Base-by-base conservation (phyloP, 148 eudicot genomes). In the Dysphania ambrosioides region DNA sequence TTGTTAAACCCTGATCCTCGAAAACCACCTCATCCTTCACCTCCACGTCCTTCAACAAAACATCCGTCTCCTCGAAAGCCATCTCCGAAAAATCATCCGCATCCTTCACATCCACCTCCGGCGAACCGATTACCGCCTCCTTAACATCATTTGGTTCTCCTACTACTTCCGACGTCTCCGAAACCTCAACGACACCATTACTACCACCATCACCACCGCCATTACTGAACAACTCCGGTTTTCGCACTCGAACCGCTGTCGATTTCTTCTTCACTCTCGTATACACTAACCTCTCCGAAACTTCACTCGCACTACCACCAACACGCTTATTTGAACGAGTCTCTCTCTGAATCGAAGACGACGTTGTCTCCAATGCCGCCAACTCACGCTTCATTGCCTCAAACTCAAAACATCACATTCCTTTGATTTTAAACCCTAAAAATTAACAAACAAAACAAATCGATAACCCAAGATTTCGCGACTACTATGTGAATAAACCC, bases 311-410 rank as follows among this genome's bases (percentile, higher is more conserved):
- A n/a, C n/a, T 2, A 47, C 59, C 77, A 56, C 68, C 74, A 44
- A 58, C 64, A 67, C 65, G 64, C 66, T 71, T 61, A 77, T 68
- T 77, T 38, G 74, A 72, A 49, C 80, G 75, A 60, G 83, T 72
- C 51, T 49, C 68, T 30, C 79, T 55, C 10, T 66, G 73, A 70
- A 29, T 36, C 67, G 27, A 16, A 55, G 67, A 64, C 42, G 80
- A 76, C 16, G 19, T 4, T 57, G 35, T 34, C 77, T 58, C 77
- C 72, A 80, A 72, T 80, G 83, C 77, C 77, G 83, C 77, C 23
- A 72, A 59, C 31, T 72, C 80, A 19, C 83, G 40, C 80, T 80
- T 80, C 83, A 80, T 80, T n/a, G 24, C 71, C 63, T 32, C 26
- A 59, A 30, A 6, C 42, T 32, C 36, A 59, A 68, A 16, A n/a